Evolutionary conservation across 176 grass and related monocot species (phyloP), one percentile per base, ranked within the genome.

Genomic region (Eragrostis curvula): DNA sequence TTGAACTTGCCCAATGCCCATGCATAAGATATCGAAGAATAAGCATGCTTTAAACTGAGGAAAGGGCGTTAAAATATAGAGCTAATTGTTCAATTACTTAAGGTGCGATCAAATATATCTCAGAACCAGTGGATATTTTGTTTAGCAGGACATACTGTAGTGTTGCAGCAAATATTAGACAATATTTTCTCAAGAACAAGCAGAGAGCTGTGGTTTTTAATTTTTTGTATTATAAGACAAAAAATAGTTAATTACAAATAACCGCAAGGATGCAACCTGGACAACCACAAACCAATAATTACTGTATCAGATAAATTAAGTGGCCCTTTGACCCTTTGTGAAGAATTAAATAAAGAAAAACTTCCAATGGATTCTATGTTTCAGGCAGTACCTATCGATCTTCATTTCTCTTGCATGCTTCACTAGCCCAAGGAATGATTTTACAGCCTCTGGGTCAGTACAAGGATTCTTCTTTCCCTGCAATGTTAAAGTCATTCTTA

Each of bases 401-500:
- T 88, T 87, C 51, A 98, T 98, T 84, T 87, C 88, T 88, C 53
- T 95, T 63, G 92, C 90, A 53, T 91, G 68, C 51, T 71, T 98
- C 27, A 95, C 83, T 81, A 89, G 81, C 51, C 64, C 68, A 83
- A 98, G 96, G 84, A 98, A 98, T 4, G 65, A 79, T 79, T 88
- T 78, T 72, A 98, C 96, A 81, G 86, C 70, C 42, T 91, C 75
- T 76, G 29, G 74, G 66, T 95, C 92, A 27, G 90, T 98, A 80
- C 78, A 85, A 84, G 92, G 92, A 91, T 98, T 95, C 78, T 84
- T 95, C 84, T 98, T 98, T 53, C 96, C 96, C 96, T 98, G 88
- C 45, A 91, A 53, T 53, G 65, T 74, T 36, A 12, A 80, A 71
- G 52, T 6, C 58, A 12, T 76, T 30, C 63, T 50, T 77, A 68